These are phyloP conservation scores for Fagopyrum esculentum DNA, from an alignment of 148 eudicot genomes.

Conservation along the genomic window DNA sequence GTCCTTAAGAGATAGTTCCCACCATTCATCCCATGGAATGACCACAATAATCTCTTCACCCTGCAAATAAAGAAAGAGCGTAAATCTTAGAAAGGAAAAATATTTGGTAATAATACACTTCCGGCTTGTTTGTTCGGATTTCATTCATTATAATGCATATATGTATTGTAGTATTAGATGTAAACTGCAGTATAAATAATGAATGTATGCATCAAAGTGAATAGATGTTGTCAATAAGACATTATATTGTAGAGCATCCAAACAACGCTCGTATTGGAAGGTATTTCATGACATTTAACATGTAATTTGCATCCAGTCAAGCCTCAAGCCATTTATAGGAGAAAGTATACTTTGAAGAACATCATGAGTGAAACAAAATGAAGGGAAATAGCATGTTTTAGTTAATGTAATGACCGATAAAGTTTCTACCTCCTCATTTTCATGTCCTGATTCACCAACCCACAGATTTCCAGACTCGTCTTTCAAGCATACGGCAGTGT, in stretches of 20 bases:
- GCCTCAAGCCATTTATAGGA: not conserved
- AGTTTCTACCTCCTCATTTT: constrained; percentile 79
- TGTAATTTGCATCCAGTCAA: too few relatives aligned
- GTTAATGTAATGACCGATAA: not conserved
- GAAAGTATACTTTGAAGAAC: not conserved
- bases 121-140: not conserved
- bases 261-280: too few relatives aligned
- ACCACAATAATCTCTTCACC: constrained; percentile 94
- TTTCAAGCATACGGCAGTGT: constrained; percentile 94
- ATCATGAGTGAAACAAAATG: not conserved
- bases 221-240: too few relatives aligned
- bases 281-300: too few relatives aligned
- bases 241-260: too few relatives aligned
- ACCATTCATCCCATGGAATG: constrained; percentile 98
- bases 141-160: too few relatives aligned
- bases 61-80: constrained; percentile 29
- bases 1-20: constrained; percentile 83
- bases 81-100: constrained; percentile 1
- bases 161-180: too few relatives aligned
- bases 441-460: constrained; percentile 99
- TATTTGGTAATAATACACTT: not conserved
- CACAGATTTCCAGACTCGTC: constrained; percentile 83
- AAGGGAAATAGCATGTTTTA: not conserved
- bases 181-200: too few relatives aligned
- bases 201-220: too few relatives aligned